phyloP scores from a whole-genome alignment of 106 monocot species.

The Platanthera zijinensis region DNA sequence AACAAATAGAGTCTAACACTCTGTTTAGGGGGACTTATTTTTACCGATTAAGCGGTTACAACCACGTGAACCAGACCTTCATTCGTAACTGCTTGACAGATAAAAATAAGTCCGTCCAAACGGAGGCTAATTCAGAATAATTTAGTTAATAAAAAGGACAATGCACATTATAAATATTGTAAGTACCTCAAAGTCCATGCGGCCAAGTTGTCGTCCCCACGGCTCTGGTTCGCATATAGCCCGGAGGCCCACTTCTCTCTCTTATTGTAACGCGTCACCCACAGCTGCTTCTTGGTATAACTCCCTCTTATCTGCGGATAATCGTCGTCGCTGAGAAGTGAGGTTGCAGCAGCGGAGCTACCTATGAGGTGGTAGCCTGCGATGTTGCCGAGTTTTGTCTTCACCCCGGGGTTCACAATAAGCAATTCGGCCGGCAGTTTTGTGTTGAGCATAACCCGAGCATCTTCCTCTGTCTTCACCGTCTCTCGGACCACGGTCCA shows the following conservation, averaged over 20 bases:
- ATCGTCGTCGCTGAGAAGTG: constrained; percentile 47
- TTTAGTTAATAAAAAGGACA: too few species aligned
- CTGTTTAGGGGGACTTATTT: too few species aligned
- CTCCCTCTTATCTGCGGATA: constrained; percentile 45
- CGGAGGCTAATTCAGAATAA: too few species aligned
- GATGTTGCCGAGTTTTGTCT: constrained; percentile 43
- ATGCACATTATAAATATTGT: too few species aligned
- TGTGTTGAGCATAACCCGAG: constrained; percentile 15
- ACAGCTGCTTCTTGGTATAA: constrained; percentile 52
- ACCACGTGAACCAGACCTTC: too few species aligned
- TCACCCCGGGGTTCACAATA: constrained; percentile 49
- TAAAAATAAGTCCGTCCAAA: too few species aligned
- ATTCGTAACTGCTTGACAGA: too few species aligned
- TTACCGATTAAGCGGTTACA: too few species aligned
- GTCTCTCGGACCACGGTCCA: constrained; percentile 52
- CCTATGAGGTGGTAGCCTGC: constrained; percentile 45
- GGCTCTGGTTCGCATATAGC: constrained; percentile 34
- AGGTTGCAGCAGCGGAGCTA: constrained; percentile 11
- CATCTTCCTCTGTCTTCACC: constrained; percentile 46
- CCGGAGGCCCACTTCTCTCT: constrained; percentile 57
- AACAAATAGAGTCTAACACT: too few species aligned
- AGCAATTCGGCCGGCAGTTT: constrained; percentile 29
- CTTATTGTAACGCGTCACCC: constrained; percentile 59
- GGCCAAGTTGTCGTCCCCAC: constrained; percentile 51
- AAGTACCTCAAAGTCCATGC: constrained; percentile 37